Base-by-base conservation (phyloP, 257 asterid species). In the Prunella vulgaris region DNA sequence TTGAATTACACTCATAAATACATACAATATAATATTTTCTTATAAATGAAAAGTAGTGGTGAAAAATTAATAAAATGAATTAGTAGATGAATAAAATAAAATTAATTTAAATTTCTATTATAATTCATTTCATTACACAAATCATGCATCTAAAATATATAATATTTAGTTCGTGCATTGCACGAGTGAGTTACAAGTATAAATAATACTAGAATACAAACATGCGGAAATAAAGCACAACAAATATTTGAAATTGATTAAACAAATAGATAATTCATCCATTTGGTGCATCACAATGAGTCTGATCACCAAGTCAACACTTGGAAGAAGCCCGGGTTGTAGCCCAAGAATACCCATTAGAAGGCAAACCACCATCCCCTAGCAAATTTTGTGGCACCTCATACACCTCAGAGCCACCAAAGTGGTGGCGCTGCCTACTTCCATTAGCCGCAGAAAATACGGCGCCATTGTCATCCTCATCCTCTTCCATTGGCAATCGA, bases 401-500 rank as follows among this genome's bases (percentile, higher is more conserved):
- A 0, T 60, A 10, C 49, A 87, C 87, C 18, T 87, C 95, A 0
- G 66, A 10, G 17, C 82, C 84, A 28, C 82, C 88, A 17, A 71
- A 51, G 33, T 78, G 91, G 80, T 80, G 93, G 27, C 83, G 79
- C 69, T 78, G 89, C 78, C 86, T 73, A 25, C 42, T 74, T 3
- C 73, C 48, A 32, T 9, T 9, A 3, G n/a, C n/a, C n/a, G n/a
- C n/a, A n/a, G n/a, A n/a, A n/a, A n/a, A n/a, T n/a, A n/a, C 56
- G 3, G 33, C 32, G 5, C 72, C 27, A 42, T 69, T 32, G 48
- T 64, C 58, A 0, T 80, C 89, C 7, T 87, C 96, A 2, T 76
- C 91, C 4, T 88, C 95, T 17, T 82, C 93, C 65, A 85, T 15
- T 38, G 97, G 98, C 83, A 93, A 73, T 0, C 93, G 86, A 70